Conservation (phyloP, 371 early-diverging fungal genomes). For the Zopfochytrium polystomum region DNA sequence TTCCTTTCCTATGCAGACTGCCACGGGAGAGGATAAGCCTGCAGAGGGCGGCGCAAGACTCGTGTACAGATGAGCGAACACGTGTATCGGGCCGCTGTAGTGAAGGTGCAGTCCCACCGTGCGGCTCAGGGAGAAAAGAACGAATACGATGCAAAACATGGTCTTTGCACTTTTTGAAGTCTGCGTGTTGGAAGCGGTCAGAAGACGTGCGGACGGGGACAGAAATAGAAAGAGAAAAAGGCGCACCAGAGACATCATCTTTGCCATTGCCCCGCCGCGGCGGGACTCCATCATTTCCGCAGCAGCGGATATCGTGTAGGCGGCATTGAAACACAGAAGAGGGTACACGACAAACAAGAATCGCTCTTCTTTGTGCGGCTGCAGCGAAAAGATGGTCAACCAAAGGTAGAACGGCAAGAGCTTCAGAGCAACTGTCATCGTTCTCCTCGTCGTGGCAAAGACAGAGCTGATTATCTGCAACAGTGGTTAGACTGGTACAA, state of each 20-base stretch:
- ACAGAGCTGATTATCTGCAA: neutral
- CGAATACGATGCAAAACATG: conserved; percentile 17
- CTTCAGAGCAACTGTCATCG: conserved; percentile 52
- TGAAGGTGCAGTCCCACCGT: conserved; percentile 57
- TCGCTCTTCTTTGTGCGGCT: conserved; percentile 95
- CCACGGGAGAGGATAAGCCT: neutral
- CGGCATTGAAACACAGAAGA: conserved; percentile 73
- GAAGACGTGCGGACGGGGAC: too few relatives aligned
- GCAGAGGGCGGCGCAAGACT: conserved; percentile 28
- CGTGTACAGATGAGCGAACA: conserved; percentile 39
- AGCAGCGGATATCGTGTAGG: conserved; percentile 23
- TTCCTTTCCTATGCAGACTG: conserved; percentile 85
- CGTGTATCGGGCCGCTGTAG: conserved; percentile 64
- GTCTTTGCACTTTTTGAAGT: neutral
- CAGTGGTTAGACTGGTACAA: too few relatives aligned
- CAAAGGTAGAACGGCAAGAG: conserved; percentile 70
- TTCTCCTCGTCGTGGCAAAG: conserved; percentile 21
- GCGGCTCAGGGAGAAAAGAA: conserved; percentile 63
- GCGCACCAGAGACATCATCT: neutral
- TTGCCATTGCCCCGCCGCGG: neutral
- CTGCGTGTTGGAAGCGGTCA: neutral
- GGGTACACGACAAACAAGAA: conserved; percentile 94
- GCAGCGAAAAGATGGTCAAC: conserved; percentile 73
- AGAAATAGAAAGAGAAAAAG: too few relatives aligned
- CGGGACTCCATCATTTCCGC: neutral